These are phyloP conservation scores for Auricularia auricula-judae DNA, from an alignment of 768 basidiomycete genomes.

Conservation along the genomic window DNA sequence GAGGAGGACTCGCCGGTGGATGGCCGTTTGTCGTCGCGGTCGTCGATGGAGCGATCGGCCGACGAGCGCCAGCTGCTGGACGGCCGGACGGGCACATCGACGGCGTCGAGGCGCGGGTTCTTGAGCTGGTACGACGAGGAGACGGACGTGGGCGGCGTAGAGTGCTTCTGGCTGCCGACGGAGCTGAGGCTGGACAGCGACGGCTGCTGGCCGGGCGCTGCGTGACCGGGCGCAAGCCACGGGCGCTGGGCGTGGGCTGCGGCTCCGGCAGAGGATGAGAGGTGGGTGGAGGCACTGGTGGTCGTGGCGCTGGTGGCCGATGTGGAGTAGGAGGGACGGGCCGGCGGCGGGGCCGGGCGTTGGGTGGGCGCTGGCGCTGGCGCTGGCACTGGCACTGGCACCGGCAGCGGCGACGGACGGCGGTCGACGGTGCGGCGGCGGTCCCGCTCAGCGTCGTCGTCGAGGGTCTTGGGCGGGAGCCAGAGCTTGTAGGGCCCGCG, in stretches of 20 bases:
- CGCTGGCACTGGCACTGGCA: not conserved
- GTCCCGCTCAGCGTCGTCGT: not conserved
- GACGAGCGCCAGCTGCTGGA: not conserved
- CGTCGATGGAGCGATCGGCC: not conserved
- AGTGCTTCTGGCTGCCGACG: not conserved
- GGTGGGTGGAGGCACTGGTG: not conserved
- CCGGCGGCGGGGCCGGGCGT: not conserved
- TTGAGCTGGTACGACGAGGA: not conserved
- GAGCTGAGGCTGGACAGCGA: not conserved
- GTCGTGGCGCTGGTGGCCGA: not conserved
- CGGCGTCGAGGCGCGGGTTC: not conserved
- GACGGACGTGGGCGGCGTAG: not conserved
- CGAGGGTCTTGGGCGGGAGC: not conserved
- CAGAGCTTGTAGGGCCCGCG: not conserved
- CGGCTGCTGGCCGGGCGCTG: not conserved
- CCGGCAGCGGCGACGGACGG: not conserved
- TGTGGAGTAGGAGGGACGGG: not conserved
- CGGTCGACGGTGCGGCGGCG: not conserved
- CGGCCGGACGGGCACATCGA: not conserved
- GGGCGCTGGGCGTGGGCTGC: not conserved
- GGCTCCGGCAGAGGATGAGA: not conserved
- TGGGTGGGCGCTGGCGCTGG: not conserved
- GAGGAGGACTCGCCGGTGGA: not conserved
- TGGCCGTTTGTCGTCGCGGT: not conserved
- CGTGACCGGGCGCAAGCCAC: not conserved